Conservation (phyloP, 768 basidiomycete species). For the Trametes sanguinea region DNA sequence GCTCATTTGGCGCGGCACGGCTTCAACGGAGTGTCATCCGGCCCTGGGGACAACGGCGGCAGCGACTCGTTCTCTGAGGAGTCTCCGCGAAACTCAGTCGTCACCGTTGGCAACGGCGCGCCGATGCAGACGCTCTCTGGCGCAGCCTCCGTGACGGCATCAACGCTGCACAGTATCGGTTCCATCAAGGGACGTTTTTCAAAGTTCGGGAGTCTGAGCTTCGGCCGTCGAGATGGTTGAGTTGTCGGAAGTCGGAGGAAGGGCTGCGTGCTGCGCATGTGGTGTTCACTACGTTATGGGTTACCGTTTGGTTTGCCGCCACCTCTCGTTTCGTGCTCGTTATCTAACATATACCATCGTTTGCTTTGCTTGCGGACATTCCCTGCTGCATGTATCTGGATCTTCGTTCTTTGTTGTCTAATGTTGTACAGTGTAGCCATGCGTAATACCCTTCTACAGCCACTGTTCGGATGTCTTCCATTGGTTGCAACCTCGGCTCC, state of each 20-base stretch:
- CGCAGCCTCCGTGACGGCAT: slow-evolving; percentile 57
- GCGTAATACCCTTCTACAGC: slow-evolving; percentile 13
- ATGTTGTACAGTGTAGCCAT: slow-evolving; percentile 27
- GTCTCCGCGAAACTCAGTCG: slow-evolving; percentile 75
- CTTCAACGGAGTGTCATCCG: slow-evolving; percentile 78
- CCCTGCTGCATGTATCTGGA: slow-evolving; percentile 26
- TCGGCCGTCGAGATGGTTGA: slow-evolving; percentile 47
- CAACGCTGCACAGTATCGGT: slow-evolving; percentile 65
- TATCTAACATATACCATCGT: slow-evolving; percentile 15
- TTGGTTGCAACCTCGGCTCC: not conserved
- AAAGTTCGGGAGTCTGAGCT: slow-evolving; percentile 73
- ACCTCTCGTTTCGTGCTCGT: not conserved
- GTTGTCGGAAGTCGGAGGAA: not conserved
- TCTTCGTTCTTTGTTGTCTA: slow-evolving; percentile 19
- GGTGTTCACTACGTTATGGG: not conserved
- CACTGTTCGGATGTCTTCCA: slow-evolving; percentile 8
- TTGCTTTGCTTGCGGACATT: slow-evolving; percentile 10
- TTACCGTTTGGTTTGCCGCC: not conserved
- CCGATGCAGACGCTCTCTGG: slow-evolving; percentile 38
- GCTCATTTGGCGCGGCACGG: slow-evolving; percentile 83
- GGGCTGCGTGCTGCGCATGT: not conserved
- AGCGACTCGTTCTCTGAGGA: slow-evolving; percentile 63
- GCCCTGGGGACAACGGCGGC: slow-evolving; percentile 60
- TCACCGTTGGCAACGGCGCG: slow-evolving; percentile 62
- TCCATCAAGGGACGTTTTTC: slow-evolving; percentile 76